Conservation (phyloP, 306 rosid species). For the Purshia tridentata region DNA sequence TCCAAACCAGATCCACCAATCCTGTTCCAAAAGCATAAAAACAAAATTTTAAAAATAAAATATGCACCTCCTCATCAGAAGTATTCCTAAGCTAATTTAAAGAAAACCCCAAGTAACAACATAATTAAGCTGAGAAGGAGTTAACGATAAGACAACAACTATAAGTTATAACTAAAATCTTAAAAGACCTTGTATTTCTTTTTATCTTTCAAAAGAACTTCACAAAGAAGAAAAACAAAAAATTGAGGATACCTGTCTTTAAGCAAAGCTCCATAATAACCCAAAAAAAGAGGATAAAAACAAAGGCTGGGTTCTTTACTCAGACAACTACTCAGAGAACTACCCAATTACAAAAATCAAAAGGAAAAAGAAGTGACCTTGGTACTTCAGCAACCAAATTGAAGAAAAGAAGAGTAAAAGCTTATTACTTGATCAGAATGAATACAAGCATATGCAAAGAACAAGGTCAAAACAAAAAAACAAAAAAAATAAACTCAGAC, state of each 20-base stretch:
- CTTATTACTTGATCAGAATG: neutral
- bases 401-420: neutral
- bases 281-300: neutral
- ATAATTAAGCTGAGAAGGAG: neutral
- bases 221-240: no score
- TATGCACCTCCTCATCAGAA: neutral
- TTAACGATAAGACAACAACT: neutral
- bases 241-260: neutral
- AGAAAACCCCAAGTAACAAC: neutral
- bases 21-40: constrained; percentile 41
- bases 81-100: neutral
- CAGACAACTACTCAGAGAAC: neutral
- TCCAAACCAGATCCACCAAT: constrained; percentile 96
- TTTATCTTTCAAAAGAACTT: no score
- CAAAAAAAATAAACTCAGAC: no score
- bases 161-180: no score
- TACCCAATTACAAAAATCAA: neutral
- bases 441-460: neutral
- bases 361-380: neutral
- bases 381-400: neutral
- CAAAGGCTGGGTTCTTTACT: neutral
- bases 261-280: neutral
- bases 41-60: neutral
- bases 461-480: neutral
- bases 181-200: no score